These are phyloP conservation scores for Dactylonectria estremocensis DNA, from an alignment of 2,329 filamentous ascomycete genomes.

Conservation along the genomic window DNA sequence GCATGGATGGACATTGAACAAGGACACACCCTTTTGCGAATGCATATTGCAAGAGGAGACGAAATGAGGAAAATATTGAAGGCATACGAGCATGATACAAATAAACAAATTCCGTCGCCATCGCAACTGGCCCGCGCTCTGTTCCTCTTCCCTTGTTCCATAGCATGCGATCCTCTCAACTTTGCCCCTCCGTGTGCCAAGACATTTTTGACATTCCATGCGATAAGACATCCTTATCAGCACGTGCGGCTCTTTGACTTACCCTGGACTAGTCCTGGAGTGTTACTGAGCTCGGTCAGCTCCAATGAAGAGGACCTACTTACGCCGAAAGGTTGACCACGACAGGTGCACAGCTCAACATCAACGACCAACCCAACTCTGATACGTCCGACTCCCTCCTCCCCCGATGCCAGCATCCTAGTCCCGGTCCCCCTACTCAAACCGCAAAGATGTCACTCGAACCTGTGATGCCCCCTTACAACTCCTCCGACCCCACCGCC, in stretches of 20 bases:
- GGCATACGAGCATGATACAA: not conserved
- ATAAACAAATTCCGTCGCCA: constrained; percentile 18
- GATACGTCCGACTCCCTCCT: not conserved
- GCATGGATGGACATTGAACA: constrained; percentile 7
- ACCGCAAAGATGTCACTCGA: constrained; percentile 78
- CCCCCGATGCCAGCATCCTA: not conserved
- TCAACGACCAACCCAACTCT: not conserved
- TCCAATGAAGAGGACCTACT: not conserved
- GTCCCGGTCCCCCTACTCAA: not conserved
- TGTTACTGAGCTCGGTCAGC: constrained; percentile 22
- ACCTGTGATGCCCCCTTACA: constrained; percentile 76
- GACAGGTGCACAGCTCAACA: constrained; percentile 6
- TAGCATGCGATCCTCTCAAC: not conserved
- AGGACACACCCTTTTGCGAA: not conserved
- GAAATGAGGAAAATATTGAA: not conserved
- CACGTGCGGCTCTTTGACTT: constrained; percentile 30
- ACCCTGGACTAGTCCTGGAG: not conserved
- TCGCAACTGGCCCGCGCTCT: constrained; percentile 32
- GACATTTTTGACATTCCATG: not conserved
- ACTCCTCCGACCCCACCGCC: constrained; percentile 80
- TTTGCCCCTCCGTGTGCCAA: constrained; percentile 35
- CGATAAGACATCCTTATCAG: constrained; percentile 33
- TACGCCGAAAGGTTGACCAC: constrained; percentile 16
- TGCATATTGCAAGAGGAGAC: not conserved
- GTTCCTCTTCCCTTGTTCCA: not conserved